These are phyloP conservation scores for Venturia asperata DNA, from an alignment of 2,329 filamentous ascomycete genomes.

Conservation along the genomic window DNA sequence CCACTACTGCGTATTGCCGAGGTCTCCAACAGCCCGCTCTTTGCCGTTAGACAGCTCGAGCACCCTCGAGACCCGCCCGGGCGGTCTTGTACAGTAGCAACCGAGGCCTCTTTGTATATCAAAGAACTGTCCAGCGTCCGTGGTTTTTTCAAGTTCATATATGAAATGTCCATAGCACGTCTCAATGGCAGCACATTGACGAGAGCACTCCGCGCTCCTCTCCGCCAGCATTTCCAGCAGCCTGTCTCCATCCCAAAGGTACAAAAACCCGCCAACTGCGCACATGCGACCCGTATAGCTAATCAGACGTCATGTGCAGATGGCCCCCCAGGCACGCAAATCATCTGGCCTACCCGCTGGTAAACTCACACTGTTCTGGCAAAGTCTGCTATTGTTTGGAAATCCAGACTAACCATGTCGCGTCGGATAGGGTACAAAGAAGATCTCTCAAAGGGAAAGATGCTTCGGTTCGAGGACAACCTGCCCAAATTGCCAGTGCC, in stretches of 20 bases:
- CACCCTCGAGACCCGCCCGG: neutral
- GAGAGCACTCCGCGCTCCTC: slow-evolving; percentile 19
- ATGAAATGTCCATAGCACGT: slow-evolving; percentile 19
- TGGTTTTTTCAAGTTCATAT: neutral
- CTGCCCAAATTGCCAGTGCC: slow-evolving; percentile 73
- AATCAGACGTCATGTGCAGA: slow-evolving; percentile 20
- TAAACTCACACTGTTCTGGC: slow-evolving; percentile 26
- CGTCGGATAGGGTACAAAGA: slow-evolving; percentile 61
- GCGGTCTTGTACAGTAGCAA: neutral
- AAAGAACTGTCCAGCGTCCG: slow-evolving; percentile 1
- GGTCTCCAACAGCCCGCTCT: neutral
- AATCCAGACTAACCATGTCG: slow-evolving; percentile 17
- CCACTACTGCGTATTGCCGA: neutral
- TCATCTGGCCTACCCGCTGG: slow-evolving; percentile 42
- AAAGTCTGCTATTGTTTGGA: neutral
- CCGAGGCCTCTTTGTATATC: slow-evolving; percentile 11
- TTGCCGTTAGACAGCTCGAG: neutral
- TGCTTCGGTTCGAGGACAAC: slow-evolving; percentile 82
- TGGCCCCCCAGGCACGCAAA: slow-evolving; percentile 32
- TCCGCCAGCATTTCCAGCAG: slow-evolving; percentile 2
- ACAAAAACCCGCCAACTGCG: neutral
- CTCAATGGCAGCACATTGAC: slow-evolving; percentile 18
- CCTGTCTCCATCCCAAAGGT: slow-evolving; percentile 5
- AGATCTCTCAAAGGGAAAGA: slow-evolving; percentile 69
- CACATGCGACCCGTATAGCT: slow-evolving; percentile 2